A percentile compares a stretch with the other conserved stretches of the same genome.
Conservation (phyloP, 2,329 filamentous ascomycete species). For the Dactylellina parvicollis region DNA sequence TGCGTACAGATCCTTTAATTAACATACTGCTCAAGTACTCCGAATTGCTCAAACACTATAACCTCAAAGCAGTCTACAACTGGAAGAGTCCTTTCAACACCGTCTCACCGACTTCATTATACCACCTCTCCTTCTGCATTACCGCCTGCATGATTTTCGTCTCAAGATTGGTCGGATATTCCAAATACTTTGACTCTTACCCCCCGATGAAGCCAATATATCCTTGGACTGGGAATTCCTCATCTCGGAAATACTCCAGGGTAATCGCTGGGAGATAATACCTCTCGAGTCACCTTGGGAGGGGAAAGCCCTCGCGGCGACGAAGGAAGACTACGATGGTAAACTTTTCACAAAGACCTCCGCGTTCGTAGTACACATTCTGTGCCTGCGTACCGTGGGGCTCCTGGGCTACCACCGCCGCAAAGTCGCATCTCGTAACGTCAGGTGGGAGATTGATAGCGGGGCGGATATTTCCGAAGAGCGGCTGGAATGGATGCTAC, state of each 20-base stretch:
- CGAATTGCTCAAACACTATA: neutral
- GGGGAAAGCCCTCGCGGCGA: no score
- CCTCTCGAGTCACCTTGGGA: no score
- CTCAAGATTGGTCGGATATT: no score
- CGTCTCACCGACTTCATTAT: neutral
- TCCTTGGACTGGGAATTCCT: no score
- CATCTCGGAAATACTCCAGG: no score
- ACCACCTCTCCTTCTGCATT: neutral
- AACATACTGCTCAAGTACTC: neutral
- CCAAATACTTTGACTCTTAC: no score
- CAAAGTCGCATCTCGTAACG: no score
- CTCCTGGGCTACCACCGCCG: neutral
- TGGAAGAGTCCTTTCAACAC: neutral
- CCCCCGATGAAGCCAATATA: no score
- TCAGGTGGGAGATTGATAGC: no score
- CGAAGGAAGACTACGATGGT: neutral
- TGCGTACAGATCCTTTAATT: neutral
- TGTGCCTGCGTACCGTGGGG: neutral
- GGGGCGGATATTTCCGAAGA: no score
- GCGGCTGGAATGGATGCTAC: neutral
- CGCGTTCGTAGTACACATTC: neutral
- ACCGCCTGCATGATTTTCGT: neutral
- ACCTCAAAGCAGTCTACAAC: neutral
- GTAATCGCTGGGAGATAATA: no score
- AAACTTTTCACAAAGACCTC: no score